Conservation (phyloP, 2,329 filamentous ascomycete species). For the Rosellinia necatrix region DNA sequence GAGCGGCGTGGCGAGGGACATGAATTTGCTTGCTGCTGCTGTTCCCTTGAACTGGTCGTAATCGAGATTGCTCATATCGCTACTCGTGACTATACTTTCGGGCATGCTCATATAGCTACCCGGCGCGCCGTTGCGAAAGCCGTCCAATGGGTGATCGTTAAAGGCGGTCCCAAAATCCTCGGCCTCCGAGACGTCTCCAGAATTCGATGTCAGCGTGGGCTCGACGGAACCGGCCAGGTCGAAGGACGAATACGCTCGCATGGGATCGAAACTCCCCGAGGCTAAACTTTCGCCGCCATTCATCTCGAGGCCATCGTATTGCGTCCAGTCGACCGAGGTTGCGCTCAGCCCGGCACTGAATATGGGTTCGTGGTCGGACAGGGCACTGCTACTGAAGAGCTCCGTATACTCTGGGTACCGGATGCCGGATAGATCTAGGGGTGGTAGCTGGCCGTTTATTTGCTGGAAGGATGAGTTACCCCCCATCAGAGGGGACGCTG, state of each 20-base stretch:
- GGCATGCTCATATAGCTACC: constrained; percentile 54
- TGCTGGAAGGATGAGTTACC: constrained; percentile 54
- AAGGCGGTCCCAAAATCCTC: constrained; percentile 58
- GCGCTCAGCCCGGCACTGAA: constrained; percentile 66
- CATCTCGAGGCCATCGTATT: constrained; percentile 56
- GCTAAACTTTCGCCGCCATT: constrained; percentile 39
- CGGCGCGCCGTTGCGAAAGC: constrained; percentile 54
- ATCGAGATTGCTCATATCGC: constrained; percentile 56
- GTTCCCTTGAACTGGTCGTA: constrained; percentile 60
- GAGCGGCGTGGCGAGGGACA: constrained; percentile 46
- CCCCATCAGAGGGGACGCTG: constrained; percentile 62
- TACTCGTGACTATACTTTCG: constrained; percentile 50
- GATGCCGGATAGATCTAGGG: constrained; percentile 62
- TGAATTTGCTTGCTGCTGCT: constrained; percentile 52
- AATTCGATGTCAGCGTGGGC: constrained; percentile 63
- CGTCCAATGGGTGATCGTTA: constrained; percentile 51
- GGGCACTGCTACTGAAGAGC: constrained; percentile 49
- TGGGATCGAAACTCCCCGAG: constrained; percentile 41
- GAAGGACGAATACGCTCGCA: constrained; percentile 51
- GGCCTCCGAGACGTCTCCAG: constrained; percentile 69
- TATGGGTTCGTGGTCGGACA: constrained; percentile 60
- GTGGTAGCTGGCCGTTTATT: constrained; percentile 58
- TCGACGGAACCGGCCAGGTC: constrained; percentile 52
- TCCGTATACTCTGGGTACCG: constrained; percentile 58
- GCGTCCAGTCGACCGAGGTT: constrained; percentile 59